A percentile compares a stretch with the other conserved stretches of the same genome.
Evolutionary conservation across 148 eudicot species (phyloP).

Genomic region (Diospyros lotus): DNA sequence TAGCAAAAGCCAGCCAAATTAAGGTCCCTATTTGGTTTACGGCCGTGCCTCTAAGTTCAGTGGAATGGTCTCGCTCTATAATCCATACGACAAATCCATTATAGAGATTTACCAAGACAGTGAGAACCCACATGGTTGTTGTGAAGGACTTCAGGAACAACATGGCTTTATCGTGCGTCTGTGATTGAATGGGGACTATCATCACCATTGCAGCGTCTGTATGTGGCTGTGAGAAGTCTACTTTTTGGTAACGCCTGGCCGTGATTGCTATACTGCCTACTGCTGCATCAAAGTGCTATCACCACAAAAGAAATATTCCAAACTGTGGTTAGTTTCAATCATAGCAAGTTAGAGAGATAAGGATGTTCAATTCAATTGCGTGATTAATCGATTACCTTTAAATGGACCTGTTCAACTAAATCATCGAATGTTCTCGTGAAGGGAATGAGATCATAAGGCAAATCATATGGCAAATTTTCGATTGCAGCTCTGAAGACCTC

Average conservation of each 20-base stretch:
- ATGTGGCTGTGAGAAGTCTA: slow-evolving; percentile 38
- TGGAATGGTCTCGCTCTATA: slow-evolving; percentile 22
- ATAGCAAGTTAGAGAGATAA: neutral
- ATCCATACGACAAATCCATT: slow-evolving; percentile 33
- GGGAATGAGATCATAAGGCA: neutral
- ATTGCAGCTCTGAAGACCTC: neutral
- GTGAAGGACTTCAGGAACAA: slow-evolving; percentile 36
- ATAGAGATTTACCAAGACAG: slow-evolving; percentile 18
- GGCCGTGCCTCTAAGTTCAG: slow-evolving; percentile 25
- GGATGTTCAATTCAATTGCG: too few relatives aligned
- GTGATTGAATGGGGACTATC: slow-evolving; percentile 18
- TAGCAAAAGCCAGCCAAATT: slow-evolving; percentile 30
- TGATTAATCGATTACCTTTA: slow-evolving; percentile 4
- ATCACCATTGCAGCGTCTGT: slow-evolving; percentile 29
- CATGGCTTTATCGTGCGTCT: slow-evolving; percentile 16
- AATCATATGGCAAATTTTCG: neutral
- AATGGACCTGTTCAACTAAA: slow-evolving; percentile 10
- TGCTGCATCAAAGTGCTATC: slow-evolving; percentile 28
- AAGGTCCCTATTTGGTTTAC: slow-evolving; percentile 24
- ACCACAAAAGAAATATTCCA: neutral
- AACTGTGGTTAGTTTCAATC: neutral
- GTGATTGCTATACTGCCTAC: slow-evolving; percentile 41
- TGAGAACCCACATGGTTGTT: slow-evolving; percentile 23
- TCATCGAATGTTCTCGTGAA: slow-evolving; percentile 7
- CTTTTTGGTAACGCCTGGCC: slow-evolving; percentile 14